These are phyloP conservation scores for Beauveria sp. DNA, from an alignment of 2,329 filamentous ascomycete genomes.

Conservation along the genomic window DNA sequence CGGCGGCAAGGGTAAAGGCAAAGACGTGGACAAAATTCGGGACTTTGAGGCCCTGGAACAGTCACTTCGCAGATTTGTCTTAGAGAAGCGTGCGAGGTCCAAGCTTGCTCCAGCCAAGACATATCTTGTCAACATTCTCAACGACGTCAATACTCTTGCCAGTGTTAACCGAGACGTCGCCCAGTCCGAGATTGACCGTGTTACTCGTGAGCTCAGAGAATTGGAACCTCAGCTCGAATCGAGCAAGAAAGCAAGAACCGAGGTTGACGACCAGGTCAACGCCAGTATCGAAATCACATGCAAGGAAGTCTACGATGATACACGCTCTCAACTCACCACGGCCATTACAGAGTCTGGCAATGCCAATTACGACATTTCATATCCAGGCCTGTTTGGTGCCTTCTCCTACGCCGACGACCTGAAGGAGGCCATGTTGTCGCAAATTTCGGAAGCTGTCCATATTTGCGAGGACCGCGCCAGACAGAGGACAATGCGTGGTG, in stretches of 20 bases:
- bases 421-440: conserved; percentile 83
- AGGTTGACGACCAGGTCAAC: conserved; percentile 77
- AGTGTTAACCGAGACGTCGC: conserved; percentile 83
- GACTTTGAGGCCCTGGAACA: conserved; percentile 89
- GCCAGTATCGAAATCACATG: conserved; percentile 77
- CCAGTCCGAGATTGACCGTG: conserved; percentile 73
- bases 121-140: conserved; percentile 87
- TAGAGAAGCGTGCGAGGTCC: conserved; percentile 90
- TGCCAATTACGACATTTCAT: conserved; percentile 71
- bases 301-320: conserved; percentile 77
- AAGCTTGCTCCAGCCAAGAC: conserved; percentile 94
- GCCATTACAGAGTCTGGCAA: conserved; percentile 73
- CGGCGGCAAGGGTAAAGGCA: conserved; percentile 69
- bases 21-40: conserved; percentile 77
- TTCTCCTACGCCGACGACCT: conserved; percentile 93
- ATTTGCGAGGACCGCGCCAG: conserved; percentile 83
- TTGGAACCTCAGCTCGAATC: conserved; percentile 81
- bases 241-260: conserved; percentile 69
- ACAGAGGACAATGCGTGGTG: conserved; percentile 66
- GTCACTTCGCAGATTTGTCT: conserved; percentile 82
- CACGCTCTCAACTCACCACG: conserved; percentile 64
- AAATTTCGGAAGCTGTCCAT: conserved; percentile 72
- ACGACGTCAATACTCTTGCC: conserved; percentile 77
- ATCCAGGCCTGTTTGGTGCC: conserved; percentile 75
- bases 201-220: conserved; percentile 70